phyloP scores from a whole-genome alignment of 306 rosid species.

The Abrus precatorius region DNA sequence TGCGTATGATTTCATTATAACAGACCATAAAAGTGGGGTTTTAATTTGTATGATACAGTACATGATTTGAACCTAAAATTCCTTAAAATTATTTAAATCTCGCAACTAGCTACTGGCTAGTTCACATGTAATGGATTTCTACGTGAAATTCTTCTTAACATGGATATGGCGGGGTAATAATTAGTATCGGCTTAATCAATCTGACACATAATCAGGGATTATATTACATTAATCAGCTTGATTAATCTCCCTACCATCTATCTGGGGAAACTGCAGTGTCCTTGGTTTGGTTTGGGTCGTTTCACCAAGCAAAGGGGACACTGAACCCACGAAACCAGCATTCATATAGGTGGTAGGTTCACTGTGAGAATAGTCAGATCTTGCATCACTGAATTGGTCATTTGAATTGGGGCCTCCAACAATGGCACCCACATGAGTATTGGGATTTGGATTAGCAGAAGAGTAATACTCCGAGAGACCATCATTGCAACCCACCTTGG shows the following conservation, averaged over 20 bases:
- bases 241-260: not conserved
- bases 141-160: not conserved
- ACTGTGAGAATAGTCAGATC: slow-evolving; percentile 78
- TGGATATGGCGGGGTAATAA: not conserved
- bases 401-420: slow-evolving; percentile 84
- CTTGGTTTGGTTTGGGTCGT: not conserved
- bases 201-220: not conserved
- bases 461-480: slow-evolving; percentile 62
- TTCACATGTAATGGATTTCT: not conserved
- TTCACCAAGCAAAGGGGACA: slow-evolving; percentile 64
- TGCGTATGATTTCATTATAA: not conserved
- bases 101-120: not conserved
- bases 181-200: not conserved
- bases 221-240: not conserved
- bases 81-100: not conserved
- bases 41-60: not conserved
- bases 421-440: slow-evolving; percentile 75
- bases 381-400: slow-evolving; percentile 70
- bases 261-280: slow-evolving; percentile 9
- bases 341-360: slow-evolving; percentile 85
- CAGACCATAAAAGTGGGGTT: not conserved
- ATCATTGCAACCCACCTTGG: slow-evolving; percentile 72
- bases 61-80: not conserved
- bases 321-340: slow-evolving; percentile 84
- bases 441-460: slow-evolving; percentile 73